Base-by-base conservation (phyloP, 768 basidiomycete species). In the Termitomyces sp. region DNA sequence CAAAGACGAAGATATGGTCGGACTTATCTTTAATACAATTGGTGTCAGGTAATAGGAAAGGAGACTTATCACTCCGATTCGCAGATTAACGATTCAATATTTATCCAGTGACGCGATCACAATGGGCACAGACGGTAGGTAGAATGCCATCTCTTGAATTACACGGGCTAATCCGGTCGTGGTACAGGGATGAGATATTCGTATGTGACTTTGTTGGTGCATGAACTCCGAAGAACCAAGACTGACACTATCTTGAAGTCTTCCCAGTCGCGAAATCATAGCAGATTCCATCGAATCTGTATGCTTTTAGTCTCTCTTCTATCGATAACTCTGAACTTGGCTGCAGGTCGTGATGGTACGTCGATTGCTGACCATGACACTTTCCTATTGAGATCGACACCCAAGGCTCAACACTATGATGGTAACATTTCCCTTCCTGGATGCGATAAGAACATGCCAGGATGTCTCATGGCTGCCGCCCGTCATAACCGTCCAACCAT, bases 401-500 rank as follows among this genome's bases (percentile, higher is more conserved):
- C 28, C 6, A 54, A 89, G 89, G 89, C 90, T 21, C 91, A 94
- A 74, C 84, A 91, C 64, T 93, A 94, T 63, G 92, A 94, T 59
- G 91, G 83, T 12, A 91, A 92, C 64, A 91, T 94, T 62, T 83
- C 88, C 5, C 79, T 93, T 53, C 92, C 92, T 17, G 91, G 91
- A 55, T 94, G 91, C 62, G 91, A 94, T 71, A 94, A 94, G 75
- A 94, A 94, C 66, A 93, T 94, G 92, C 91, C 91, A 9, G 92
- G 90, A 17, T 89, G 87, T 66, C 77, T 92, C 55, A 91, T 94
- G 66, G 92, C 92, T 15, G 91, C 91, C 1, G 87, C 76, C 40
- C 84, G 92, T 51, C 87, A 92, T 73, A 94, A 94, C 66, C 81
- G 91, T 6, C 92, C 92, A 1, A 93, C 92, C 1, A 83, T 94